Evolutionary conservation across 208 protist species (phyloP), one percentile per base, ranked within the genome.

Genomic region (Porcisia hertigi): DNA sequence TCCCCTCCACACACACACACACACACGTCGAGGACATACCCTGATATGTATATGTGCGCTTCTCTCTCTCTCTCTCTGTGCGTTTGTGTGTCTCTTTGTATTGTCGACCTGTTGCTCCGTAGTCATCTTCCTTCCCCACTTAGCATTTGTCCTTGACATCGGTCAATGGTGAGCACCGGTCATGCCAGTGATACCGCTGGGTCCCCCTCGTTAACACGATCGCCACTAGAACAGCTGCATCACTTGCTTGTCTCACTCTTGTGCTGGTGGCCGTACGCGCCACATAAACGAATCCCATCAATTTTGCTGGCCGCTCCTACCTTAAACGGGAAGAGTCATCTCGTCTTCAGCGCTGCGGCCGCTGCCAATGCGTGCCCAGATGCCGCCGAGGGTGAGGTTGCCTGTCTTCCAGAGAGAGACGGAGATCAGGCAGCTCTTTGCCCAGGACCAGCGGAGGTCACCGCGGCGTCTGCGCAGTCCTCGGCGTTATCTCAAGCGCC

Each of bases 281-380:
- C 83, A 2, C 71, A 89, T 57, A 39, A 65, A 45, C 65, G 71
- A 30, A 80, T 69, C 16, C 82, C 82, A 1, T 92, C 89, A 1
- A 0, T 95, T 20, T 81, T 95, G 18, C 77, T 95, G 7, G 84
- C 83, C 52, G 86, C 89, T 0, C 83, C 89, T 2, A 77, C 88
- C 11, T 80, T 83, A 0, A 94, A 89, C 58, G 91, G 91, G 45
- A 95, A 95, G 69, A 92, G 86, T 25, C 73, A 90, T 72, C 81
- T 91, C 2, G 71, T 92, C 11, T 71, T 72, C 3, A 20, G 63
- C 53, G 71, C 52, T 58, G 69, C 53, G 41, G 67, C 53, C 47
- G 66, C 43, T 41, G 66, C 6, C 7, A 57, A 53, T 41, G 66
- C 66, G 30, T 34, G 41, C 63, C 41, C 25, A 43, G 66, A 71